Percentiles rank a stretch among this genome's conserved stretches.
Conservation (phyloP, 1,139 yeast species). For the Barnettozyma hawaiiensis region DNA sequence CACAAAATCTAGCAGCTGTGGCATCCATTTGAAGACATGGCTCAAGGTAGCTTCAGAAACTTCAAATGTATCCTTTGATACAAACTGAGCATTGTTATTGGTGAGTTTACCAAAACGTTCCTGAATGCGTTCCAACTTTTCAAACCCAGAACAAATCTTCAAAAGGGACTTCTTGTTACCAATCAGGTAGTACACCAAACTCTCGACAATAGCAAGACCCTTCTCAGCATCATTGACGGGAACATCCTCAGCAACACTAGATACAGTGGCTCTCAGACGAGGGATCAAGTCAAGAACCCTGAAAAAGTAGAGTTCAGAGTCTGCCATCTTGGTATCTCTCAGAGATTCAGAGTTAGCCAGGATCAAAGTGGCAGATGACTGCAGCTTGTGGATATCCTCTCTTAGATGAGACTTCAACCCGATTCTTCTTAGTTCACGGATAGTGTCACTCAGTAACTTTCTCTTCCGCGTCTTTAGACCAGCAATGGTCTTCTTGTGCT, state of each 20-base stretch:
- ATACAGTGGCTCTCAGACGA: constrained; percentile 60
- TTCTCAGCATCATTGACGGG: constrained; percentile 70
- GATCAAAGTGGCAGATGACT: constrained; percentile 57
- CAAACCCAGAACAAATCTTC: constrained; percentile 28
- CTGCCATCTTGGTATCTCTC: constrained; percentile 35
- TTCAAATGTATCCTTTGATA: constrained; percentile 4
- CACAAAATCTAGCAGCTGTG: constrained; percentile 47
- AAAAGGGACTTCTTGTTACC: constrained; percentile 44
- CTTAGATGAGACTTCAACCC: constrained; percentile 69
- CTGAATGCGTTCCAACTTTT: constrained; percentile 18
- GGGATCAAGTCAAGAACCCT: constrained; percentile 77
- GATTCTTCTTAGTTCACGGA: constrained; percentile 65
- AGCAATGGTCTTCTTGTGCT: constrained; percentile 66
- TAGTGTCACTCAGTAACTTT: constrained; percentile 67
- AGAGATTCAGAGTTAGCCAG: constrained; percentile 52
- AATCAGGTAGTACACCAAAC: constrained; percentile 51
- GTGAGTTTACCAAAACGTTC: constrained; percentile 9
- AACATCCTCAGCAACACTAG: constrained; percentile 62
- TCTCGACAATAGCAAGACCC: constrained; percentile 77
- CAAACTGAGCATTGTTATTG: constrained; percentile 6
- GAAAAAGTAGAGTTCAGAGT: constrained; percentile 57
- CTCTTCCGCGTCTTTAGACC: constrained; percentile 76
- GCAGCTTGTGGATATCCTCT: constrained; percentile 56
- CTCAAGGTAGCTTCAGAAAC: constrained; percentile 12
- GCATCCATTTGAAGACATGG: constrained; percentile 35